Conservation (phyloP, 2,329 filamentous ascomycete species). For the Phialophora verrucosa region DNA sequence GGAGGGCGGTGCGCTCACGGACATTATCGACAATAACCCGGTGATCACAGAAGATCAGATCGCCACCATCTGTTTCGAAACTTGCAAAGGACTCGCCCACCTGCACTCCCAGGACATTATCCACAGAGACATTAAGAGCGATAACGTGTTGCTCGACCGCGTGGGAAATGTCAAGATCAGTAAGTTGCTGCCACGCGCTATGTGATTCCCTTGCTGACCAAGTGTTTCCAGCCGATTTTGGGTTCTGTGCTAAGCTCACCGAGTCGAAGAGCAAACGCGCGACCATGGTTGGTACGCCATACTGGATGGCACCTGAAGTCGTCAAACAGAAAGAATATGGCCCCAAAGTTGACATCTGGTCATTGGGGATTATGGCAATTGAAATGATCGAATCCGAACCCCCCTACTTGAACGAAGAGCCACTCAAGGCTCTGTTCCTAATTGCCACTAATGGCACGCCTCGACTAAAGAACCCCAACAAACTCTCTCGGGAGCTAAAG, state of each 20-base stretch:
- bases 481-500: constrained; percentile 96
- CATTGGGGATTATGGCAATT: constrained; percentile 98
- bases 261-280: constrained; percentile 96
- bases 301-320: constrained; percentile 99
- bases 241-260: constrained; percentile 97
- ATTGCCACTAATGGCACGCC: constrained; percentile 98
- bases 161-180: constrained; percentile 97
- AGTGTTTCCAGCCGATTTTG: constrained; percentile 79
- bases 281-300: constrained; percentile 98
- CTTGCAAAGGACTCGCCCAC: constrained; percentile 92
- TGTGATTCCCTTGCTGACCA: constrained; percentile 30
- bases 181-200: constrained; percentile 56
- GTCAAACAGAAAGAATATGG: constrained; percentile 99
- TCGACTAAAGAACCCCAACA: constrained; percentile 96
- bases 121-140: constrained; percentile 98
- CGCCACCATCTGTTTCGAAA: constrained; percentile 96
- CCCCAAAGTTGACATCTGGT: constrained; percentile 98
- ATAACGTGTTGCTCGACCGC: constrained; percentile 93
- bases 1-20: constrained; percentile 96
- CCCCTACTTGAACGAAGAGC: constrained; percentile 96
- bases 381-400: constrained; percentile 99
- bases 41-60: constrained; percentile 96
- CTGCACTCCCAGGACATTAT: constrained; percentile 96
- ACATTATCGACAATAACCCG: constrained; percentile 98
- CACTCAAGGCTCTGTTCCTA: constrained; percentile 93